Evolutionary conservation across 495 filamentous ascomycete genomes (phyloP).

Genomic region (Penicillium antarcticum): DNA sequence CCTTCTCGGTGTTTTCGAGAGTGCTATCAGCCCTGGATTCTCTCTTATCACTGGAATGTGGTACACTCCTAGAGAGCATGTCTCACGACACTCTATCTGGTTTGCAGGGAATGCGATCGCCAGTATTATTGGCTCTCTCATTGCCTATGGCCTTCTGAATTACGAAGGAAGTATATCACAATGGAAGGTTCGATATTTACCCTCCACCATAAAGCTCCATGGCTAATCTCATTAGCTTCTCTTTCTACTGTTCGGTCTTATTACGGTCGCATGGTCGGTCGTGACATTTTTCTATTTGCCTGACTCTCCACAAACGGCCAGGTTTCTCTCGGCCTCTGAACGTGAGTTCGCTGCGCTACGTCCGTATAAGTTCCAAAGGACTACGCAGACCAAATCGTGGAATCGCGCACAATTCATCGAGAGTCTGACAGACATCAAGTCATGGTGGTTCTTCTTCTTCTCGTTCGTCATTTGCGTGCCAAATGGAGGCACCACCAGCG

Average conservation of each 20-base stretch:
- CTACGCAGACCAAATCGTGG: slow-evolving; percentile 50
- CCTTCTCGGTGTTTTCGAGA: slow-evolving; percentile 49
- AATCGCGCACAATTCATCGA: slow-evolving; percentile 47
- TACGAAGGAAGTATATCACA: slow-evolving; percentile 36
- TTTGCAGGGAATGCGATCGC: slow-evolving; percentile 47
- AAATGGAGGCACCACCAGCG: slow-evolving; percentile 22
- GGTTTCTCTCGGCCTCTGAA: slow-evolving; percentile 37
- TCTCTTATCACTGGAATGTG: slow-evolving; percentile 29
- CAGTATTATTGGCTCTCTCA: slow-evolving; percentile 44
- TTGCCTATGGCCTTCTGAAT: slow-evolving; percentile 47
- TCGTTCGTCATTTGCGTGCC: slow-evolving; percentile 16
- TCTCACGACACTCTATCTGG: slow-evolving; percentile 49
- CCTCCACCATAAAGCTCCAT: background rate
- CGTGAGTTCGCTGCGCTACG: slow-evolving; percentile 47
- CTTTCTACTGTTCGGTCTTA: slow-evolving; percentile 35
- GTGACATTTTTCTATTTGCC: slow-evolving; percentile 42
- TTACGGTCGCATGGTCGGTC: slow-evolving; percentile 33
- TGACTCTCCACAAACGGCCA: slow-evolving; percentile 42
- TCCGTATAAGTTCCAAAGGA: slow-evolving; percentile 48
- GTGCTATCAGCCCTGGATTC: slow-evolving; percentile 21
- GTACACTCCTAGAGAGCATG: slow-evolving; percentile 48
- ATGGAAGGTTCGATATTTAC: slow-evolving; percentile 31
- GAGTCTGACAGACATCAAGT: slow-evolving; percentile 38
- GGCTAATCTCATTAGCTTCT: slow-evolving; percentile 8
- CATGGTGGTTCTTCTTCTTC: slow-evolving; percentile 20